These are phyloP conservation scores for Sugiyamaella mastotermitis DNA, from an alignment of 805 yeast genomes.

Conservation along the genomic window DNA sequence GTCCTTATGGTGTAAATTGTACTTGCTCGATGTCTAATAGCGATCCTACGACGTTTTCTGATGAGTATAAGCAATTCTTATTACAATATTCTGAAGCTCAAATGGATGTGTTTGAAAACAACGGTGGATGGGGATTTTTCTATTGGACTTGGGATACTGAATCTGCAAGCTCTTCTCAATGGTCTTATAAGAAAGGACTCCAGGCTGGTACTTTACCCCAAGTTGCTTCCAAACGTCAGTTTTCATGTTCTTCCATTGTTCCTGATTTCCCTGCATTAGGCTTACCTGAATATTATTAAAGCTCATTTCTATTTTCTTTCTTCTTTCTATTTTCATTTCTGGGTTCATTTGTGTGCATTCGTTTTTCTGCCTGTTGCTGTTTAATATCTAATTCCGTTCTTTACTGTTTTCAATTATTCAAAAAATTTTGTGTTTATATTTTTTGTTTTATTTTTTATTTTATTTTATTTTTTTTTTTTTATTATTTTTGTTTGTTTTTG, in stretches of 20 bases:
- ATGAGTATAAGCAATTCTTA: constrained; percentile 45
- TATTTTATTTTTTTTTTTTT: constrained; percentile 1
- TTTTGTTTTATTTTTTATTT: background rate
- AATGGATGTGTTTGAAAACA: constrained; percentile 64
- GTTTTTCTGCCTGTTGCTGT: background rate
- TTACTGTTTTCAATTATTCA: background rate
- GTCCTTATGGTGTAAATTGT: constrained; percentile 48
- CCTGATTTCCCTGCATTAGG: constrained; percentile 26
- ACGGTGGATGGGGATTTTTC: constrained; percentile 64
- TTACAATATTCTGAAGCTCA: constrained; percentile 75
- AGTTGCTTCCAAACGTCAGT: constrained; percentile 23
- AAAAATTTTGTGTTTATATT: background rate
- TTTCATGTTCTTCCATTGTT: constrained; percentile 20
- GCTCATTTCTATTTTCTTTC: background rate
- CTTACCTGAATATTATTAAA: constrained; percentile 24
- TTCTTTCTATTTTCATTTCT: background rate
- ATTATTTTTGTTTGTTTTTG: constrained; percentile 1
- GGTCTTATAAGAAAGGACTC: constrained; percentile 29
- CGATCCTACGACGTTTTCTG: constrained; percentile 47
- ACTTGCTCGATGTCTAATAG: constrained; percentile 33
- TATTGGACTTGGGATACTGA: constrained; percentile 92
- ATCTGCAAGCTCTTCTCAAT: constrained; percentile 26
- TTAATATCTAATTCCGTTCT: background rate
- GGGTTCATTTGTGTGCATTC: background rate
- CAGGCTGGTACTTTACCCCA: constrained; percentile 28